phyloP scores from a whole-genome alignment of 179 eudicot species.

The Beta corolliflora region DNA sequence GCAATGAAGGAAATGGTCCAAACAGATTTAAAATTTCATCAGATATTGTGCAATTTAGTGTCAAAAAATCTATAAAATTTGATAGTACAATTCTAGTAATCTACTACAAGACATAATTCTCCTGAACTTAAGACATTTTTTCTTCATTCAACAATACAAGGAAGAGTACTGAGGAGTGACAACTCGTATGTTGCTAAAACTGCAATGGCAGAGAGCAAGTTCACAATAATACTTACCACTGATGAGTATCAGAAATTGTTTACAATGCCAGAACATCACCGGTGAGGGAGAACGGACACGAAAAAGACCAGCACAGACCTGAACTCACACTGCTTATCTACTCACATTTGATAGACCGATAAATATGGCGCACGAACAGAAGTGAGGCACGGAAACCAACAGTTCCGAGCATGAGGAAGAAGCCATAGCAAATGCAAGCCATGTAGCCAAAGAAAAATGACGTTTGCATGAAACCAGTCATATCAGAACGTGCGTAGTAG shows the following conservation, averaged over 20 bases:
- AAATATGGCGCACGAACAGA: constrained; percentile 49
- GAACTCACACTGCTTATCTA: constrained; percentile 28
- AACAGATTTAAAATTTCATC: not conserved
- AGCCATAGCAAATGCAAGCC: constrained; percentile 56
- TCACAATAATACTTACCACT: constrained; percentile 11
- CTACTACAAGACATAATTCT: constrained; percentile 22
- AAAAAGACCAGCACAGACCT: constrained; percentile 9
- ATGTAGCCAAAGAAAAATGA: constrained; percentile 57
- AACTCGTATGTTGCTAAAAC: constrained; percentile 21
- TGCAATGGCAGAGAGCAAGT: constrained; percentile 22
- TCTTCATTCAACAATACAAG: not conserved
- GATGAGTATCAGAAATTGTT: constrained; percentile 10
- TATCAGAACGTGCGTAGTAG: constrained; percentile 49
- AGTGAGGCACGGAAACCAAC: constrained; percentile 57
- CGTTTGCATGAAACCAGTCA: constrained; percentile 58
- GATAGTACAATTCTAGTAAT: constrained; percentile 12
- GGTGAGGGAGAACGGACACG: constrained; percentile 13
- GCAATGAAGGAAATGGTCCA: too few relatives aligned
- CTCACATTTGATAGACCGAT: constrained; percentile 50
- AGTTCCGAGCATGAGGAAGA: constrained; percentile 55
- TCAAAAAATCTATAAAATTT: constrained; percentile 24
- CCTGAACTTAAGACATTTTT: constrained; percentile 6
- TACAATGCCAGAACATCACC: constrained; percentile 12
- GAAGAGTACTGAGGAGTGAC: not conserved
- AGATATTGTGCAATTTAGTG: constrained; percentile 15